A percentile compares a stretch with the other conserved stretches of the same genome.
Evolutionary conservation across 768 basidiomycete species (phyloP).

Genomic region (Cubamyces sp.): DNA sequence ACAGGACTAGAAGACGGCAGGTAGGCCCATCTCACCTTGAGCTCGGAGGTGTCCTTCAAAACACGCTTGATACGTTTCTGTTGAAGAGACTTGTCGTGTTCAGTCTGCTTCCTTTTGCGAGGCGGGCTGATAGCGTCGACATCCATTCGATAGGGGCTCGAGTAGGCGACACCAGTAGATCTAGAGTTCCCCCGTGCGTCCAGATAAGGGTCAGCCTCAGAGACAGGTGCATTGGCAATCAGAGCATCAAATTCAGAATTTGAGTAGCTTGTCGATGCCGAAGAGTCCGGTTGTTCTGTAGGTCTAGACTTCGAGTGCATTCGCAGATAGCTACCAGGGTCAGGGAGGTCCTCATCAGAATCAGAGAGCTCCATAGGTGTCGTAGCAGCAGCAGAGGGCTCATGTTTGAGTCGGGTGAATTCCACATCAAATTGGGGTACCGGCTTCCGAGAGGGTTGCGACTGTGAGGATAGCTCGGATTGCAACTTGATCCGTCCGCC

Average conservation of each 20-base stretch:
- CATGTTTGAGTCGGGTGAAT: conserved; percentile 43
- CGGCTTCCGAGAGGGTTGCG: conserved; percentile 7
- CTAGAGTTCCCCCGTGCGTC: too few species aligned
- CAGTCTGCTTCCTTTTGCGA: conserved; percentile 6
- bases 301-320: conserved; percentile 33
- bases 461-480: conserved; percentile 5
- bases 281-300: conserved; percentile 27
- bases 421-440: conserved; percentile 54
- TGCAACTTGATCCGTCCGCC: conserved; percentile 53
- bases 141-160: not conserved
- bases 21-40: too few species aligned
- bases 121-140: not conserved
- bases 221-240: conserved; percentile 39
- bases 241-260: conserved; percentile 50
- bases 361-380: conserved; percentile 28
- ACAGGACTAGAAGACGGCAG: too few species aligned
- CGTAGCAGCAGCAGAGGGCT: not conserved
- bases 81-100: not conserved
- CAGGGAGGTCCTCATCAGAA: conserved; percentile 40
- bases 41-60: not conserved
- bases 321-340: conserved; percentile 36
- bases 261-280: conserved; percentile 42
- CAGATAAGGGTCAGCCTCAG: not conserved
- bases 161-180: not conserved
- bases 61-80: not conserved